A percentile compares a stretch with the other conserved stretches of the same genome.
Evolutionary conservation across 2,329 filamentous ascomycete genomes (phyloP).

Genomic region (Nemania bipapillata): DNA sequence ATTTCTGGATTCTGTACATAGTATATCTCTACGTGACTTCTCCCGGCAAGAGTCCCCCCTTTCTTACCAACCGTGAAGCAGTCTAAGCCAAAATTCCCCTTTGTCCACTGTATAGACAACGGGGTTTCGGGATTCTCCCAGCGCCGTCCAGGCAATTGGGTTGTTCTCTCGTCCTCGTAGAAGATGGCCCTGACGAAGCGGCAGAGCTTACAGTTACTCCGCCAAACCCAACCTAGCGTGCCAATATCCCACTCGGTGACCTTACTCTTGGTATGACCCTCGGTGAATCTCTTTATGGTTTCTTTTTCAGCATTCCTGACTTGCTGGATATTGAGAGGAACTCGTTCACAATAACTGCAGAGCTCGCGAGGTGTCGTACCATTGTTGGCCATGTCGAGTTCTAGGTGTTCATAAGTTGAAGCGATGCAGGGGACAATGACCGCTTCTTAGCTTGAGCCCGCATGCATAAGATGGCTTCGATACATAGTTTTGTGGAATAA

Average conservation of each 20-base stretch:
- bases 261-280: neutral
- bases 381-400: neutral
- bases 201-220: neutral
- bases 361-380: neutral
- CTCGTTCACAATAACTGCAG: neutral
- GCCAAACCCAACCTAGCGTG: neutral
- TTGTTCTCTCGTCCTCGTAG: neutral
- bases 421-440: neutral
- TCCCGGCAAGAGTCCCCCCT: neutral
- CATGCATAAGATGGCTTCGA: neutral
- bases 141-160: too few relatives aligned
- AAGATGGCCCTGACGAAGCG: constrained; percentile 1
- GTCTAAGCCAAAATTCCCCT: neutral
- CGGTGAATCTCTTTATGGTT: too few relatives aligned
- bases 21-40: neutral
- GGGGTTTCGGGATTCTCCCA: neutral
- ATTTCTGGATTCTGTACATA: neutral
- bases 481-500: neutral
- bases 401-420: neutral
- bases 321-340: neutral
- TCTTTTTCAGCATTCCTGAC: neutral
- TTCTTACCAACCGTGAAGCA: neutral
- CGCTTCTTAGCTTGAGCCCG: neutral
- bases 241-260: neutral
- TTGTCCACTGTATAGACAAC: neutral